Conservation (phyloP, 805 yeast species). For the Barnettozyma siamensis region DNA sequence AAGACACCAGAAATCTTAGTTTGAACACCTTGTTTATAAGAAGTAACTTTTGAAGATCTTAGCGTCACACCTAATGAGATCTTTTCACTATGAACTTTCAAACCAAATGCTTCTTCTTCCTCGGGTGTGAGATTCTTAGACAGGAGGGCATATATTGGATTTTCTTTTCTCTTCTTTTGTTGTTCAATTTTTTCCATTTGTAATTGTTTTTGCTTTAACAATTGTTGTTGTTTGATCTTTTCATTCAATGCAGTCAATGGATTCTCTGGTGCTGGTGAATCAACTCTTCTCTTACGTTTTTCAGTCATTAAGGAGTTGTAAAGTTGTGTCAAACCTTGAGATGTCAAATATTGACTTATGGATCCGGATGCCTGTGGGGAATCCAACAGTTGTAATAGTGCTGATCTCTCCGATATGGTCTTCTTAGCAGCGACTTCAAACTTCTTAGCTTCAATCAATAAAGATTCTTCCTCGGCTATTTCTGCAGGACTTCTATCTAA, state of each 20-base stretch:
- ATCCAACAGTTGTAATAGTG: conserved; percentile 71
- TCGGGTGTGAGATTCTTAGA: conserved; percentile 50
- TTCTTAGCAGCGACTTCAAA: conserved; percentile 90
- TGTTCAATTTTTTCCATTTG: conserved; percentile 21
- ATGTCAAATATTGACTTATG: conserved; percentile 69
- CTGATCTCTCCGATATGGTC: conserved; percentile 76
- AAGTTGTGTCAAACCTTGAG: conserved; percentile 85
- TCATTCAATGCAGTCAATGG: conserved; percentile 39
- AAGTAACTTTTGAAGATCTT: conserved; percentile 72
- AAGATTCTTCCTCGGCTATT: conserved; percentile 94
- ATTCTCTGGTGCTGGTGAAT: conserved; percentile 35
- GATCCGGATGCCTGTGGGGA: conserved; percentile 78
- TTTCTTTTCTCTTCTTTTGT: conserved; percentile 18
- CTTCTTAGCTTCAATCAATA: conserved; percentile 86
- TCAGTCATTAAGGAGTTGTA: conserved; percentile 73
- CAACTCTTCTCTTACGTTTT: conserved; percentile 47
- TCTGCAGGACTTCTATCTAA: conserved; percentile 89
- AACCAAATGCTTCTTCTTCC: conserved; percentile 82
- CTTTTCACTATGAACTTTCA: conserved; percentile 70
- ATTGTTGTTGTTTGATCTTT: conserved; percentile 26
- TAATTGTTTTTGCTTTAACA: conserved; percentile 21
- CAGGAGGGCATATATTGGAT: conserved; percentile 33
- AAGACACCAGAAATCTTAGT: conserved; percentile 53
- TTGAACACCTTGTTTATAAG: conserved; percentile 73
- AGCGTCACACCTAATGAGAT: conserved; percentile 67